Conservation (phyloP, 1,284 basidiomycete species). For the Ceratobasidium sp. region DNA sequence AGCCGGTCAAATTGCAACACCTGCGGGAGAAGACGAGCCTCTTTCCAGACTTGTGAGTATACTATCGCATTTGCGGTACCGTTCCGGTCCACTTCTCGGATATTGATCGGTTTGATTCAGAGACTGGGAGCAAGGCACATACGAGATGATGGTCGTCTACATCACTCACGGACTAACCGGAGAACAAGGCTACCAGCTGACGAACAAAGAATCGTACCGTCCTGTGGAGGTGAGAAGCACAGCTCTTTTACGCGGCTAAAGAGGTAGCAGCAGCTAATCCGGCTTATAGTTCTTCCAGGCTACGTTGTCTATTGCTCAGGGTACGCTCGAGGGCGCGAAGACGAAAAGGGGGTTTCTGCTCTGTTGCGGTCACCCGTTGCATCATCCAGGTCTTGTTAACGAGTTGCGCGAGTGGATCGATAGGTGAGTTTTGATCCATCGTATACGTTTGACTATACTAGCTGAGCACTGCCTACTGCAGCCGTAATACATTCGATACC, state of each 20-base stretch:
- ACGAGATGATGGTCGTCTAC: not conserved
- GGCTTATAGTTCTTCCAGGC: not conserved
- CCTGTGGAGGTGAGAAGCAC: conserved; percentile 6
- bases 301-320: not conserved
- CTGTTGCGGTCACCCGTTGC: conserved; percentile 20
- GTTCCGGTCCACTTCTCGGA: not conserved
- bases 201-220: not conserved
- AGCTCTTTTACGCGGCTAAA: not conserved
- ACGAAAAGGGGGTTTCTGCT: not conserved
- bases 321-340: not conserved
- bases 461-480: not conserved
- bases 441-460: not conserved
- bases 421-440: not conserved
- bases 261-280: not conserved
- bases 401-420: not conserved
- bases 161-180: conserved; percentile 20
- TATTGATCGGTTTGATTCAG: not conserved
- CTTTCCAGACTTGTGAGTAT: not conserved
- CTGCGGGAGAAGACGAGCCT: not conserved
- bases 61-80: not conserved
- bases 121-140: not conserved
- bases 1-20: not conserved
- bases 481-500: not conserved
- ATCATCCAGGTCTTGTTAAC: not conserved
- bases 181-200: conserved; percentile 25